Percentiles rank a stretch among this genome's conserved stretches.
Conservation (phyloP, 1,284 basidiomycete species). For the Tetrapyrgos nigripes region DNA sequence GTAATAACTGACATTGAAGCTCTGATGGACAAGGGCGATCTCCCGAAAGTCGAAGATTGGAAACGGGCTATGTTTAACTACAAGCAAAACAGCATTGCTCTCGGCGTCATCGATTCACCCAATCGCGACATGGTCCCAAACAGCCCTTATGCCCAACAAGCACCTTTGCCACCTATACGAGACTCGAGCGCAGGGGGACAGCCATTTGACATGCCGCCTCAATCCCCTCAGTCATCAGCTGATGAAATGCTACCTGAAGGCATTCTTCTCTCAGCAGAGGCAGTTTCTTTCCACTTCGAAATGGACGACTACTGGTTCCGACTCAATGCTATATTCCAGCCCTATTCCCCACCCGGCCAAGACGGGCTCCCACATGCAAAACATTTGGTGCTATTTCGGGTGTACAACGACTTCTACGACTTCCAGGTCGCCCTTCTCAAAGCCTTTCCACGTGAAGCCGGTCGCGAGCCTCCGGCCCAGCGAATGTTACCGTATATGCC, state of each 20-base stretch:
- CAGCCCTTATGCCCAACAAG: slow-evolving; percentile 46
- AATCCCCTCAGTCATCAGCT: slow-evolving; percentile 23
- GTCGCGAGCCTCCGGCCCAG: slow-evolving; percentile 65
- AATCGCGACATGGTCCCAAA: slow-evolving; percentile 48
- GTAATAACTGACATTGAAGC: slow-evolving; percentile 77
- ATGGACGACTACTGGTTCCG: slow-evolving; percentile 98
- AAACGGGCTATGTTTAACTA: slow-evolving; percentile 94
- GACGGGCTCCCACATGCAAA: slow-evolving; percentile 68
- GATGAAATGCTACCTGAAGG: slow-evolving; percentile 73
- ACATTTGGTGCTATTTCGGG: slow-evolving; percentile 90
- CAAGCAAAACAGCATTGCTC: slow-evolving; percentile 94
- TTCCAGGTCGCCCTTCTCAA: slow-evolving; percentile 93
- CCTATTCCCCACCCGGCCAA: slow-evolving; percentile 66
- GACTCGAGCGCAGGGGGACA: slow-evolving; percentile 33
- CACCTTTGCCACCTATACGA: slow-evolving; percentile 21
- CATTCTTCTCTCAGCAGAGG: slow-evolving; percentile 86
- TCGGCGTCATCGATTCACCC: slow-evolving; percentile 86
- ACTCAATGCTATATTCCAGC: slow-evolving; percentile 88
- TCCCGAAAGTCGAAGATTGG: slow-evolving; percentile 98
- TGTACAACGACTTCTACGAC: slow-evolving; percentile 99
- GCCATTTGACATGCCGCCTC: slow-evolving; percentile 23
- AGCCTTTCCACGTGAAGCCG: slow-evolving; percentile 89
- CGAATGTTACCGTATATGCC: slow-evolving; percentile 96
- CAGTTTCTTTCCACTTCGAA: slow-evolving; percentile 97
- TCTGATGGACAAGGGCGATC: slow-evolving; percentile 83